Percentiles rank a stretch among this genome's conserved stretches.
Evolutionary conservation across 768 basidiomycete genomes (phyloP).

Genomic region (Podaxis sp.): DNA sequence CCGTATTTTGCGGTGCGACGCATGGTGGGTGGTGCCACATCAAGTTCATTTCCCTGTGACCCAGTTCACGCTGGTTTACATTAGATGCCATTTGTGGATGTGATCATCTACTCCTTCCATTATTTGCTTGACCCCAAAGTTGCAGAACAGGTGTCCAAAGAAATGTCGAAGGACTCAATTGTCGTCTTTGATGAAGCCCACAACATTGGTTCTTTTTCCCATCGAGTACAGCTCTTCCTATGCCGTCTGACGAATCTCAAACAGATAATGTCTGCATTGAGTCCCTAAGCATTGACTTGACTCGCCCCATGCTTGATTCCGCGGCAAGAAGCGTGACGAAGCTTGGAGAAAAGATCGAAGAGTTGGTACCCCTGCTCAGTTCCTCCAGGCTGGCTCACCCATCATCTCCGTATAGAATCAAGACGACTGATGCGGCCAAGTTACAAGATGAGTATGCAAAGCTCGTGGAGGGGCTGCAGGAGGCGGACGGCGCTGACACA

Average conservation of each 20-base stretch:
- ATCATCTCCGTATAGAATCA: conserved; percentile 59
- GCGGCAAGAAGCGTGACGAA: conserved; percentile 84
- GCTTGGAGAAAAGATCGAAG: conserved; percentile 89
- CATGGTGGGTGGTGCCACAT: conserved; percentile 56
- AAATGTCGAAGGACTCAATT: conserved; percentile 95
- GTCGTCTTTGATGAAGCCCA: conserved; percentile 99
- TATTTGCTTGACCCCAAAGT: conserved; percentile 98
- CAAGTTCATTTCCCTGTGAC: background rate
- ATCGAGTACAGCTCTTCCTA: background rate
- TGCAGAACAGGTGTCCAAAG: conserved; percentile 97
- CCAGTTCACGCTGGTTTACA: conserved; percentile 10
- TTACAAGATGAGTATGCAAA: conserved; percentile 96
- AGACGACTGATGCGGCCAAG: conserved; percentile 88
- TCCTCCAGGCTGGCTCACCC: background rate
- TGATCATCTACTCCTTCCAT: conserved; percentile 99
- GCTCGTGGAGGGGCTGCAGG: conserved; percentile 90
- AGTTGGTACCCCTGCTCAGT: conserved; percentile 46
- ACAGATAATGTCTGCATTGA: conserved; percentile 99
- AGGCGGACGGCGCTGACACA: conserved; percentile 57
- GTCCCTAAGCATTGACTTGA: conserved; percentile 94
- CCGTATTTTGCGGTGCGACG: conserved; percentile 95
- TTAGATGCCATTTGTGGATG: conserved; percentile 92
- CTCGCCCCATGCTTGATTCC: conserved; percentile 95
- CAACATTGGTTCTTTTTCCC: conserved; percentile 75
- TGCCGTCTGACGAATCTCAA: conserved; percentile 22